Percentiles rank a stretch among this genome's conserved stretches.
These are phyloP conservation scores for Eragrostis tef DNA, from an alignment of 202 grass and related monocot genomes.

Conservation along the genomic window DNA sequence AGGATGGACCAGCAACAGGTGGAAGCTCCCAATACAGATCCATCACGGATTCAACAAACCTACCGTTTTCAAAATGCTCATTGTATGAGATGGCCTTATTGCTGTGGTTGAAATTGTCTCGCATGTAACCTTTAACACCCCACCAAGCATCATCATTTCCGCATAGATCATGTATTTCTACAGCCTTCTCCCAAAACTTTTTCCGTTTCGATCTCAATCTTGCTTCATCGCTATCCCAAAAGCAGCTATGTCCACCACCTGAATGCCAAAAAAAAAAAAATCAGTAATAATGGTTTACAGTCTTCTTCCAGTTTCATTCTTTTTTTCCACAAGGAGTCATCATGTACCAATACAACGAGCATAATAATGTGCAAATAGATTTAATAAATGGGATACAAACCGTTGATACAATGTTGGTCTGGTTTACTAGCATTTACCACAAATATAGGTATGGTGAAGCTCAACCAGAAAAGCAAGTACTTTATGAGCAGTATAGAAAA, in stretches of 20 bases:
- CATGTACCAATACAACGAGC: background rate
- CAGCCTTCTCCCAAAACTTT: constrained; percentile 79
- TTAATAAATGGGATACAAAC: background rate
- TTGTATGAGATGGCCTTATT: constrained; percentile 67
- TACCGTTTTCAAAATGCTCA: constrained; percentile 85
- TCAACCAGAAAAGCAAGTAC: background rate
- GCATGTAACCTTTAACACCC: constrained; percentile 76
- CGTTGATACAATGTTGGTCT: background rate
- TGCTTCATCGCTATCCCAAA: constrained; percentile 81
- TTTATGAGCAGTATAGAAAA: background rate
- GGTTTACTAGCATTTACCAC: background rate
- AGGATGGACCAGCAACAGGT: constrained; percentile 86
- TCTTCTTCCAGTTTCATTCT: background rate
- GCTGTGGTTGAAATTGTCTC: constrained; percentile 84
- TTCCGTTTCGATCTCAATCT: constrained; percentile 68
- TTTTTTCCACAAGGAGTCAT: constrained; percentile 14
- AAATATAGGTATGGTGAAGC: background rate
- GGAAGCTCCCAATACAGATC: constrained; percentile 90
- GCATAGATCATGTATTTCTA: constrained; percentile 74
- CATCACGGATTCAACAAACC: constrained; percentile 75
- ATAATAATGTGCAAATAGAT: background rate
- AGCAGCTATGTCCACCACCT: constrained; percentile 94
- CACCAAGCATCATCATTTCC: constrained; percentile 81
- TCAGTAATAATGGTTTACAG: background rate
- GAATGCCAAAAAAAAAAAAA: constrained; percentile 31